Evolutionary conservation across 2,329 filamentous ascomycete species (phyloP), one percentile per base, ranked within the genome.

Genomic region (Trichoderma breve): DNA sequence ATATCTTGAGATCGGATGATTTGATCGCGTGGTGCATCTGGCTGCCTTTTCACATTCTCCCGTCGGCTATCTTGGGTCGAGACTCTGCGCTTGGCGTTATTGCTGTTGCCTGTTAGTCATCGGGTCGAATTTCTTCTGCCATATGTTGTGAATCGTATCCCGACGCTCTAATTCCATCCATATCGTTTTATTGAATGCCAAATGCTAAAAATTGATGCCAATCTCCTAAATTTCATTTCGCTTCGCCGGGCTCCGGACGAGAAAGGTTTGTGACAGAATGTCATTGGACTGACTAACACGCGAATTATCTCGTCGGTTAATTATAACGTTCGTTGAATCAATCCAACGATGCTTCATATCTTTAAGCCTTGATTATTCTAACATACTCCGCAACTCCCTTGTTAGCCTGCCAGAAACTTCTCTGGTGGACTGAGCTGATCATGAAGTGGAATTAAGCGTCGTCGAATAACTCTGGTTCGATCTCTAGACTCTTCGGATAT

Each of bases 41-140:
- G n/a, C 9, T 34, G 36, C 21, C 6, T 4, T 28, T 26, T 51
- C 28, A 21, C n/a, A 62, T 30, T 70, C 28, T 62, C 57, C 67
- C 67, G 67, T 70, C 67, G 67, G 67, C 39, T 70, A 62, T 70
- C 67, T 53, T 21, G 18, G 26, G 30, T 43, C 28, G n/a, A 28
- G 57, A 69, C 55, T 34, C 34, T 26, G 8, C 12, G 36, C 66
- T 58, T n/a, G 21, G 30, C 14, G 14, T 8, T 18, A 24, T 32
- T 24, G 8, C 3, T 32, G 28, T 9, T 53, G 39, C 28, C 30
- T 47, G 55, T 34, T 18, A 61, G 34, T n/a, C 53, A 58, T 43
- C 7, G 51, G 43, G 18, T 6, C 7, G 4, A 6, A 7, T 9
- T 12, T 12, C 15, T 18, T 51, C 12, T 26, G 6, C 18, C 12